phyloP scores from a whole-genome alignment of 805 yeast species.

The Schwanniomyces vanrijiae region DNA sequence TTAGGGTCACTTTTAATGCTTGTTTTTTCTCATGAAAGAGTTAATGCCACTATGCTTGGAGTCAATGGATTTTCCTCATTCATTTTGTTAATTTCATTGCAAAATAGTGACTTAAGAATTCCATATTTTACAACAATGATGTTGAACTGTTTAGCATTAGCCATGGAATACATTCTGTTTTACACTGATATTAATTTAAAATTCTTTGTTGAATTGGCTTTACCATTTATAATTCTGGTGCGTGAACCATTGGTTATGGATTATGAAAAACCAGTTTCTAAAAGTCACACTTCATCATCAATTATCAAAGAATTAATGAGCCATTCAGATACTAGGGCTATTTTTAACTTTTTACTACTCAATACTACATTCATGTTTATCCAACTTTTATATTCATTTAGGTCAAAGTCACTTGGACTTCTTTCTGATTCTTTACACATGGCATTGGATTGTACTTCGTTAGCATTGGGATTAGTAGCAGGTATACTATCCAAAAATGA shows the following conservation, averaged over 20 bases:
- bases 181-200: slow-evolving; percentile 7
- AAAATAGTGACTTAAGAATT: slow-evolving; percentile 16
- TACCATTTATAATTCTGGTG: slow-evolving; percentile 22
- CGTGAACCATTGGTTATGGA: slow-evolving; percentile 8
- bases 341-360: slow-evolving; percentile 79
- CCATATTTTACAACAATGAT: slow-evolving; percentile 15
- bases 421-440: slow-evolving; percentile 93
- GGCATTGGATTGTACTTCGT: slow-evolving; percentile 92
- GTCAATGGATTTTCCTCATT: slow-evolving; percentile 25
- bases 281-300: slow-evolving; percentile 4
- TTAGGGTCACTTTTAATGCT: slow-evolving; percentile 1
- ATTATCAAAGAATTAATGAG: slow-evolving; percentile 31
- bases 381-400: slow-evolving; percentile 86
- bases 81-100: slow-evolving; percentile 24
- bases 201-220: slow-evolving; percentile 11
- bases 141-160: slow-evolving; percentile 15
- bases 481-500: slow-evolving; percentile 51
- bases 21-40: background rate
- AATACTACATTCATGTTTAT: slow-evolving; percentile 94
- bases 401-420: slow-evolving; percentile 89
- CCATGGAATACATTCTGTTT: slow-evolving; percentile 21
- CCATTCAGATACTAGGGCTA: slow-evolving; percentile 74
- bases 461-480: slow-evolving; percentile 87
- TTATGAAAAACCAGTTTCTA: background rate
- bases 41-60: slow-evolving; percentile 19